These are phyloP conservation scores for Beverwykella pulmonaria DNA, from an alignment of 495 filamentous ascomycete species.

Conservation along the genomic window DNA sequence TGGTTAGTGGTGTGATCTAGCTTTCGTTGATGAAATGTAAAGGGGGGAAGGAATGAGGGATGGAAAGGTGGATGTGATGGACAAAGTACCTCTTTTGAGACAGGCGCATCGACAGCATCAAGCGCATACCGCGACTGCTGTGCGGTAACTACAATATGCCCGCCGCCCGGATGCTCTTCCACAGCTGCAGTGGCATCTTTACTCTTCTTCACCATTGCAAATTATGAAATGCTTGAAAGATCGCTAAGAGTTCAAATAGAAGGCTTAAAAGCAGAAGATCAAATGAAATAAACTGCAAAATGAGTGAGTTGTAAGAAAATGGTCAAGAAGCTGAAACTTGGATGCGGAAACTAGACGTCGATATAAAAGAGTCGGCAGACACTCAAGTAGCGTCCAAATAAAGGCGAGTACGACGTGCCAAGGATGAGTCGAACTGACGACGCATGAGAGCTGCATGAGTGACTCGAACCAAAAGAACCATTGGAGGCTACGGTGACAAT, in stretches of 20 bases:
- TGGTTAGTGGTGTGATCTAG: not conserved
- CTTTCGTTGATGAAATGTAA: not conserved
- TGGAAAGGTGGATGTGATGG: not conserved
- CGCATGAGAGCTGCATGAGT: not conserved
- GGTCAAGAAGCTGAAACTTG: not conserved
- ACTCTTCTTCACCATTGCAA: constrained; percentile 31
- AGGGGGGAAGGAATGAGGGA: not conserved
- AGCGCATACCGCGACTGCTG: constrained; percentile 37
- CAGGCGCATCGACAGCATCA: constrained; percentile 36
- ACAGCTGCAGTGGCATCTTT: constrained; percentile 24
- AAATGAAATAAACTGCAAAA: not conserved
- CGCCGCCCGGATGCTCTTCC: constrained; percentile 24
- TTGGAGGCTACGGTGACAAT: no score
- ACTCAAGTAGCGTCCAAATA: not conserved
- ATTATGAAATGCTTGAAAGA: not conserved
- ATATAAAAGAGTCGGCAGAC: not conserved
- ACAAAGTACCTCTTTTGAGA: constrained; percentile 33
- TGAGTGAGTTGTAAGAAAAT: not conserved
- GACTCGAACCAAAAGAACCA: no score
- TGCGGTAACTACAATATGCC: constrained; percentile 32
- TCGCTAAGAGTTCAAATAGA: no score
- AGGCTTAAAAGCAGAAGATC: not conserved
- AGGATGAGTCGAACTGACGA: not conserved
- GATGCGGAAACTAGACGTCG: not conserved
- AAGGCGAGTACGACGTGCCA: not conserved